These are phyloP conservation scores for Pholiota molesta DNA, from an alignment of 768 basidiomycete genomes.

Conservation along the genomic window DNA sequence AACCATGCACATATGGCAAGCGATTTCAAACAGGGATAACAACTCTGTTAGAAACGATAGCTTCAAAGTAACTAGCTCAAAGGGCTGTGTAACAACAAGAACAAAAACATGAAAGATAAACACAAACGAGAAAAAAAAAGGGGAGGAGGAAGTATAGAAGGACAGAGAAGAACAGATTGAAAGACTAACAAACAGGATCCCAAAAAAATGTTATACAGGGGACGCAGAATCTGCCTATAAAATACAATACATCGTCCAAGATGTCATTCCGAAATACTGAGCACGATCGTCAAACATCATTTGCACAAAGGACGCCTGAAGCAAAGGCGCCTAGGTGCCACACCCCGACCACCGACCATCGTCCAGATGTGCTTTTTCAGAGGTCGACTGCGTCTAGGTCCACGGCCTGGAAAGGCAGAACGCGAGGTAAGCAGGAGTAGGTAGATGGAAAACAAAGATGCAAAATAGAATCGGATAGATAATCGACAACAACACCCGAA, in stretches of 20 bases:
- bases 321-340: too few species aligned
- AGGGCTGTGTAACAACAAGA: background rate
- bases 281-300: background rate
- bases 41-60: background rate
- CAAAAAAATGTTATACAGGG: background rate
- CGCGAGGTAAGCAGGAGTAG: background rate
- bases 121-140: background rate
- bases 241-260: constrained; percentile 5
- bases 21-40: background rate
- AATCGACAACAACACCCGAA: background rate
- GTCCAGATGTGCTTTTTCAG: too few species aligned
- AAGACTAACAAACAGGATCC: background rate
- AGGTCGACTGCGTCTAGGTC: background rate
- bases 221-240: background rate
- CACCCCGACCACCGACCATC: too few species aligned
- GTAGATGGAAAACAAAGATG: background rate
- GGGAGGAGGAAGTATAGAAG: background rate
- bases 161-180: background rate
- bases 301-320: background rate
- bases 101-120: constrained; percentile 5
- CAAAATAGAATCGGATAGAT: background rate
- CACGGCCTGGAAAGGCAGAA: background rate
- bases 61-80: too few species aligned
- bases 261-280: background rate
- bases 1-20: too few species aligned